Evolutionary conservation across 2,329 filamentous ascomycete species (phyloP).

Genomic region (Tolypocladium tropicale): DNA sequence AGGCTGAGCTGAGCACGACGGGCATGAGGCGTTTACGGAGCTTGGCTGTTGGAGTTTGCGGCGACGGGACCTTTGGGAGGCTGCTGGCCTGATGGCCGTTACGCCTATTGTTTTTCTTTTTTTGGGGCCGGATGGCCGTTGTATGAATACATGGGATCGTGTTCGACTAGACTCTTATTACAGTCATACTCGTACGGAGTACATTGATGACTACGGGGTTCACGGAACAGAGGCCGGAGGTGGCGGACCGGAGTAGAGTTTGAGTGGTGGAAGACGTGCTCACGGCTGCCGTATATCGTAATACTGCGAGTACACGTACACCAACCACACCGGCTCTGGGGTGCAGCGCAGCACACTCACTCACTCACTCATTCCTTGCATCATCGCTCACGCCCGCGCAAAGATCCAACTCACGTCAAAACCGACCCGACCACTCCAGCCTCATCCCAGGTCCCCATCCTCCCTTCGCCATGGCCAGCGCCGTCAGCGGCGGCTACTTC

Average conservation of each 20-base stretch:
- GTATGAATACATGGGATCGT: not conserved
- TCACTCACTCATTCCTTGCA: not conserved
- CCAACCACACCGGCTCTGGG: not conserved
- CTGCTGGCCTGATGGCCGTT: not conserved
- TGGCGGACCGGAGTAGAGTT: not conserved
- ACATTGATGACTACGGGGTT: not conserved
- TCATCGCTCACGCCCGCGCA: not conserved
- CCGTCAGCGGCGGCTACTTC: conserved; percentile 16
- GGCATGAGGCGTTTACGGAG: conserved; percentile 3
- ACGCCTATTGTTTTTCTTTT: no score
- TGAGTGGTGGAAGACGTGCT: not conserved
- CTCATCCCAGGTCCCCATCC: not conserved
- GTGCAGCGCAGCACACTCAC: not conserved
- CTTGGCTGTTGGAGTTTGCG: conserved; percentile 1
- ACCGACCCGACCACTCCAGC: not conserved
- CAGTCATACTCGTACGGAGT: no score
- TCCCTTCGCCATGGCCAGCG: conserved; percentile 6
- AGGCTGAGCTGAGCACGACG: conserved; percentile 2
- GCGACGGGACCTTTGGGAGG: not conserved
- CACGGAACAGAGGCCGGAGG: not conserved
- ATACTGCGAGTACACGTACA: no score
- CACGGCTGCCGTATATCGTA: no score
- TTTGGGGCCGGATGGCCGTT: not conserved
- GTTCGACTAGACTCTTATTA: not conserved
- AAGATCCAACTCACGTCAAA: not conserved